A percentile compares a stretch with the other conserved stretches of the same genome.
Evolutionary conservation across 1,139 yeast species (phyloP).

Genomic region (Saccharomyces hybrid): DNA sequence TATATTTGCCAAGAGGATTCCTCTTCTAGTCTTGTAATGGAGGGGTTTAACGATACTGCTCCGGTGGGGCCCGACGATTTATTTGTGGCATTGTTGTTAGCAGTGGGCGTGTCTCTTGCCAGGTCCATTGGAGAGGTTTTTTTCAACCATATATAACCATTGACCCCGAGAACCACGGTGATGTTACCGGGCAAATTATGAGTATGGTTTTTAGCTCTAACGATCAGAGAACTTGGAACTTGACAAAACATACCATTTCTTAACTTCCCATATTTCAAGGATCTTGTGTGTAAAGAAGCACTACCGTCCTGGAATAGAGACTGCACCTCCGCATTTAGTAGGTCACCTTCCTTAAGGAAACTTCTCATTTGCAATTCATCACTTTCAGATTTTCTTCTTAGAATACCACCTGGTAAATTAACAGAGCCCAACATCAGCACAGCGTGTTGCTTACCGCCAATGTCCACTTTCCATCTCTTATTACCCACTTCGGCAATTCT

Average conservation of each 20-base stretch:
- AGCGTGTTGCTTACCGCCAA: constrained; percentile 90
- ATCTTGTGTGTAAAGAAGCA: constrained; percentile 90
- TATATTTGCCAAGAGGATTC: constrained; percentile 94
- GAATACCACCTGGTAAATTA: constrained; percentile 92
- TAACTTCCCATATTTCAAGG: constrained; percentile 87
- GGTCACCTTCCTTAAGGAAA: constrained; percentile 93
- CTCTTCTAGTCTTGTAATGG: constrained; percentile 83
- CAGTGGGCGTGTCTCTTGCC: constrained; percentile 30
- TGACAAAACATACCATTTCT: constrained; percentile 79
- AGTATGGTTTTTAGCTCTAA: constrained; percentile 80
- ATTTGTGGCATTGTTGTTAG: constrained; percentile 35
- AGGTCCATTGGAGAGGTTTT: constrained; percentile 46
- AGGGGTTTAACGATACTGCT: constrained; percentile 42
- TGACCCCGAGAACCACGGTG: constrained; percentile 83
- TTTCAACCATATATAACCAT: constrained; percentile 89
- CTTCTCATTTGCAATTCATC: constrained; percentile 96
- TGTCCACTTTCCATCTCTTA: constrained; percentile 93
- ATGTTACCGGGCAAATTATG: constrained; percentile 86
- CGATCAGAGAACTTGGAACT: constrained; percentile 75
- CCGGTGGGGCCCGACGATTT: constrained; percentile 36
- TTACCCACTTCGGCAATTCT: constrained; percentile 90
- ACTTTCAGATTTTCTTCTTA: constrained; percentile 85
- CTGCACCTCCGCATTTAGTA: constrained; percentile 93
- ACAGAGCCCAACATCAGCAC: constrained; percentile 89
- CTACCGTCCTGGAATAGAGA: constrained; percentile 82